Conservation (phyloP, 306 rosid genomes). For the Medicago truncatula region DNA sequence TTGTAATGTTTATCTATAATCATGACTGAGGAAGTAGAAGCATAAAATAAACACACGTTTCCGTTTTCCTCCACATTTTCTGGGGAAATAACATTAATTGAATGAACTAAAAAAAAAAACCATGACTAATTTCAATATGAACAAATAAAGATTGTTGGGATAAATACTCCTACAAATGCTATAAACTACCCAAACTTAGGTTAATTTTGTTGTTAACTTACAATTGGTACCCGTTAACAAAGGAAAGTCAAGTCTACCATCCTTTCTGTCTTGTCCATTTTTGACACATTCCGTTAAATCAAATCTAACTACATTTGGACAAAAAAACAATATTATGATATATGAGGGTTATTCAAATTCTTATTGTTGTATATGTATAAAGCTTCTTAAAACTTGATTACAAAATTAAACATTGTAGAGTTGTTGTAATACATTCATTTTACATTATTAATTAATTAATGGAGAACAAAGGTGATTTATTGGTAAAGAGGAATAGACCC, state of each 20-base stretch:
- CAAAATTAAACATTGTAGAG: background rate
- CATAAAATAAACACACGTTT: background rate
- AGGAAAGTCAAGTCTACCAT: conserved; percentile 15
- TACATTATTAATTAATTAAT: conserved; percentile 9
- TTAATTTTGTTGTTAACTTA: conserved; percentile 14
- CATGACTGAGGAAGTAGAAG: background rate
- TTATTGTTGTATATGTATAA: background rate
- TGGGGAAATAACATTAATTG: background rate
- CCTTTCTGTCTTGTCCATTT: conserved; percentile 20
- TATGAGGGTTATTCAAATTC: background rate
- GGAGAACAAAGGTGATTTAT: conserved; percentile 34
- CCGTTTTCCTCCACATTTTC: too few relatives aligned
- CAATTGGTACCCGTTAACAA: conserved; percentile 13
- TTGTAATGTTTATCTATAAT: conserved; percentile 16
- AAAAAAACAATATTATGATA: background rate
- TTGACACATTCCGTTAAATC: conserved; percentile 11
- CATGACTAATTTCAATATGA: background rate
- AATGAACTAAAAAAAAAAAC: conserved; percentile 28
- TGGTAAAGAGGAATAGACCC: conserved; percentile 30
- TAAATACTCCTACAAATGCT: conserved; percentile 42
- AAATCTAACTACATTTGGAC: conserved; percentile 7
- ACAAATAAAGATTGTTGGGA: conserved; percentile 21
- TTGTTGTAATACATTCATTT: too few relatives aligned
- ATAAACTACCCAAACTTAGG: conserved; percentile 39
- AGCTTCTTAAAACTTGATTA: background rate